phyloP scores from a whole-genome alignment of 1,139 yeast species.

The Scheffersomyces illinoinensis region DNA sequence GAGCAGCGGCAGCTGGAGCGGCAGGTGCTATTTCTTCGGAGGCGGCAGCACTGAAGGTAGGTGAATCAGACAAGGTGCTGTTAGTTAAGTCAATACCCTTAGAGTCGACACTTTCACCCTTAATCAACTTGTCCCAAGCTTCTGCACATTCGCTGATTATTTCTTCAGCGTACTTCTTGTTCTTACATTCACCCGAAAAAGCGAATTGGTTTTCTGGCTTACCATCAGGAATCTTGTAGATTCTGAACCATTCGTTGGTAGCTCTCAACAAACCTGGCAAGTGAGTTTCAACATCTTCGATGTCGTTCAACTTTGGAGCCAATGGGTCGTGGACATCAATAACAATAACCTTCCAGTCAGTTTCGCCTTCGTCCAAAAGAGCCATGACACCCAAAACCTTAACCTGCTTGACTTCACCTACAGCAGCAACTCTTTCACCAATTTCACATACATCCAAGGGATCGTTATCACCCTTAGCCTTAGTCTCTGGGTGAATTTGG shows the following conservation, averaged over 20 bases:
- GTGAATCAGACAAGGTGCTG: constrained; percentile 66
- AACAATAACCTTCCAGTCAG: constrained; percentile 95
- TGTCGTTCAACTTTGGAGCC: constrained; percentile 71
- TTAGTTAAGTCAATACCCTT: constrained; percentile 53
- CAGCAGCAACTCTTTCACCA: constrained; percentile 66
- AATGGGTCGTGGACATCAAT: constrained; percentile 82
- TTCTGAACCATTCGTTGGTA: constrained; percentile 91
- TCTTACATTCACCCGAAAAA: constrained; percentile 76
- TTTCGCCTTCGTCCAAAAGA: constrained; percentile 92
- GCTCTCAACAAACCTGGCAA: constrained; percentile 87
- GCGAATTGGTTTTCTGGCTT: constrained; percentile 87
- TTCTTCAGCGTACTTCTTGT: constrained; percentile 67
- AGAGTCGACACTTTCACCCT: constrained; percentile 50
- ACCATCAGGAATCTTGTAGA: constrained; percentile 93
- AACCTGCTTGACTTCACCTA: constrained; percentile 79
- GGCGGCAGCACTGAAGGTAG: constrained; percentile 49
- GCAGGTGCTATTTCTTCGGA: constrained; percentile 65
- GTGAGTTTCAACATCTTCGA: constrained; percentile 76
- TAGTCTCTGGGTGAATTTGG: constrained; percentile 31
- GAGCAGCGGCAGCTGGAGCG: constrained; percentile 76
- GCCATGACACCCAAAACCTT: constrained; percentile 94
- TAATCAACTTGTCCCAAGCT: constrained; percentile 73
- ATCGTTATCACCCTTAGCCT: constrained; percentile 86
- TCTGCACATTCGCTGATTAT: constrained; percentile 73
- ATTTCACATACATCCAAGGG: constrained; percentile 97